A percentile compares a stretch with the other conserved stretches of the same genome.
Evolutionary conservation across 1,139 yeast species (phyloP).

Genomic region (Wickerhamiella pararugosa): DNA sequence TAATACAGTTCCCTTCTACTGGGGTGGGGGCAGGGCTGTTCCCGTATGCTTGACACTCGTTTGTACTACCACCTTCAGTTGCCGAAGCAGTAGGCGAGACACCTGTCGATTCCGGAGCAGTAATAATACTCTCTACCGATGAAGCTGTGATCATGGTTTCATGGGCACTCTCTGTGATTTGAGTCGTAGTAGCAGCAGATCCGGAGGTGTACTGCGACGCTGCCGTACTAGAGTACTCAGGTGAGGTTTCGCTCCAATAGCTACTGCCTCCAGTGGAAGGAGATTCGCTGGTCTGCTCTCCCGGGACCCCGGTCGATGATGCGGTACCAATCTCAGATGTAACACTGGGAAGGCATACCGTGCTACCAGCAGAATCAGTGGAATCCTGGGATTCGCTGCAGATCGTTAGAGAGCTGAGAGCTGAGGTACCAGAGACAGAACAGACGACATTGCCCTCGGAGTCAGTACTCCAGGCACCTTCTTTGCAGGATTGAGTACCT

Average conservation of each 20-base stretch:
- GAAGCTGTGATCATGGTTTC: constrained; percentile 9
- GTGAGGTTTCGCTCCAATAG: no score
- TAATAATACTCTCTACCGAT: constrained; percentile 3
- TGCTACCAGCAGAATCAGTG: constrained; percentile 4
- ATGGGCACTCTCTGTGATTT: constrained; percentile 11
- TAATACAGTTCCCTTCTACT: constrained; percentile 1
- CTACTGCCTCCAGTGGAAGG: no score
- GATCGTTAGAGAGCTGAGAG: constrained; percentile 5
- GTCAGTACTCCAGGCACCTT: no score
- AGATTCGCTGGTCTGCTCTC: no score
- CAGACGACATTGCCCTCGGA: no score
- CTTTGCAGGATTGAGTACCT: no score
- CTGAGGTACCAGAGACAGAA: no score
- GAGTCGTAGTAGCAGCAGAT: constrained; percentile 5
- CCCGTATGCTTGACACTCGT: constrained; percentile 1
- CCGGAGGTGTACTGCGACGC: not conserved
- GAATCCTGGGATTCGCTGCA: constrained; percentile 7
- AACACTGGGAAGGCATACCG: constrained; percentile 2
- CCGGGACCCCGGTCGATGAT: no score
- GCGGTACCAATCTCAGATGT: not conserved
- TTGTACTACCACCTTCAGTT: not conserved
- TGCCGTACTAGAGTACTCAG: no score
- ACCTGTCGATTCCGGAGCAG: not conserved
- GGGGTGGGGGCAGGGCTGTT: constrained; percentile 1
- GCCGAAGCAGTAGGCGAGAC: not conserved